Conservation (phyloP, 2,329 filamentous ascomycete species). For the Fusarium protoensiforme region DNA sequence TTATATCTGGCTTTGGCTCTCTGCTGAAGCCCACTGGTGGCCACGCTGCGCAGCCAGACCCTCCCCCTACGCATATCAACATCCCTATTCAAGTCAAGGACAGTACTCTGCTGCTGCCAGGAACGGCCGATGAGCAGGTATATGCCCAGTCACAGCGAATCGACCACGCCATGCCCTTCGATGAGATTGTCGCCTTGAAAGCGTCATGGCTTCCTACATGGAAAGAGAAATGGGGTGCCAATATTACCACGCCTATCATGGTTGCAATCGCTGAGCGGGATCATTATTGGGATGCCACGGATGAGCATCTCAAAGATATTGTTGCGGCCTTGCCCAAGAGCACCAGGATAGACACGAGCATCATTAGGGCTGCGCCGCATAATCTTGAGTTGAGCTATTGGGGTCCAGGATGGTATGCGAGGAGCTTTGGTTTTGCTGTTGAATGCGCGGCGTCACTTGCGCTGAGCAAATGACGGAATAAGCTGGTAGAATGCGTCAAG, state of each 20-base stretch:
- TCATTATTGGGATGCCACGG: conserved; percentile 29
- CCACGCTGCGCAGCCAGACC: conserved; percentile 8
- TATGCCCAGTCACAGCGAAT: conserved; percentile 25
- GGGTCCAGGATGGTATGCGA: conserved; percentile 32
- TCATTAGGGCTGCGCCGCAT: conserved; percentile 30
- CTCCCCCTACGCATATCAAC: conserved; percentile 19
- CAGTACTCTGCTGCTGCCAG: conserved; percentile 24
- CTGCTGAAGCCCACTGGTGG: conserved; percentile 21
- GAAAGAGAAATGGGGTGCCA: conserved; percentile 30
- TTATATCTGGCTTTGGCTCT: conserved; percentile 32
- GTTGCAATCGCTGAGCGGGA: conserved; percentile 22
- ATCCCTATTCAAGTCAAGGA: conserved; percentile 33
- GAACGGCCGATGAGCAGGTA: conserved; percentile 27
- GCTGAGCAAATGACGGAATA: background rate
- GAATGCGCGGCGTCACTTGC: conserved; percentile 31
- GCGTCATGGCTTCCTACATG: conserved; percentile 26
- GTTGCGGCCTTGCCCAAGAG: conserved; percentile 17
- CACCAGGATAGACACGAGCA: conserved; percentile 27
- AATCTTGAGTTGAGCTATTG: conserved; percentile 38
- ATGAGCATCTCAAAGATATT: conserved; percentile 32
- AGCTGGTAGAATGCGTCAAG: background rate
- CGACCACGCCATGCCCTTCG: conserved; percentile 29
- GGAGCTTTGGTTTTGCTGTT: conserved; percentile 34
- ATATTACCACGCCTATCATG: conserved; percentile 30
- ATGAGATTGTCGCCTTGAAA: conserved; percentile 23